These are phyloP conservation scores for Juglanconis oblonga DNA, from an alignment of 2,329 filamentous ascomycete species.

Conservation along the genomic window DNA sequence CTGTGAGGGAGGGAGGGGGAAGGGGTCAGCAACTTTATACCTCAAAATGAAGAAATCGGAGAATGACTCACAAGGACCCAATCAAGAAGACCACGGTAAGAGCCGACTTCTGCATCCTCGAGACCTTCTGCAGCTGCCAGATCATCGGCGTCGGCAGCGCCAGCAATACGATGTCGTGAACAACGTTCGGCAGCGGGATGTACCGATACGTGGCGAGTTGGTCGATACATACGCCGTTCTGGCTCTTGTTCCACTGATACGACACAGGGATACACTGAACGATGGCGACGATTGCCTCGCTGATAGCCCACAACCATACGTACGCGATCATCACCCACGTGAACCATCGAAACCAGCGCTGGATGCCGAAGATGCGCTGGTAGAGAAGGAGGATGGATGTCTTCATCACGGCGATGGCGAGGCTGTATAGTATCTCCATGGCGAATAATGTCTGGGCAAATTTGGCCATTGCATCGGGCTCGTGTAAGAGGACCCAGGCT, in stretches of 20 bases:
- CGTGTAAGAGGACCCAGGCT: neutral
- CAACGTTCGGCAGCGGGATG: neutral
- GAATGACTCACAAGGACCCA: neutral
- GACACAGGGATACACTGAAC: neutral
- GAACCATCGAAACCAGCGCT: neutral
- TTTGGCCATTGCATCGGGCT: neutral
- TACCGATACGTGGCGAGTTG: neutral
- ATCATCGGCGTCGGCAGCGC: conserved; percentile 3
- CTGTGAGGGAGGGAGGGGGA: neutral
- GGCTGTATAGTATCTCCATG: neutral
- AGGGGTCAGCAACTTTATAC: no score
- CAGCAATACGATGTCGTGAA: conserved; percentile 1
- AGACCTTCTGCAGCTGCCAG: neutral
- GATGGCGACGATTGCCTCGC: neutral
- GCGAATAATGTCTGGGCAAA: conserved; percentile 1
- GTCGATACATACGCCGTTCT: neutral
- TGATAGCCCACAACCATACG: conserved; percentile 1
- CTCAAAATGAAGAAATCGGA: neutral
- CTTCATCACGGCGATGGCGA: neutral
- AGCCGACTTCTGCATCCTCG: neutral
- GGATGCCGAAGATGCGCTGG: neutral
- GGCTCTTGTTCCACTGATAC: neutral
- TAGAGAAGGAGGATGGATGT: conserved; percentile 2
- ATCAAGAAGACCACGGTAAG: neutral
- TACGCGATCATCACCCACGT: neutral